Evolutionary conservation across 2,329 filamentous ascomycete species (phyloP).

Genomic region (Fusarium sp.): DNA sequence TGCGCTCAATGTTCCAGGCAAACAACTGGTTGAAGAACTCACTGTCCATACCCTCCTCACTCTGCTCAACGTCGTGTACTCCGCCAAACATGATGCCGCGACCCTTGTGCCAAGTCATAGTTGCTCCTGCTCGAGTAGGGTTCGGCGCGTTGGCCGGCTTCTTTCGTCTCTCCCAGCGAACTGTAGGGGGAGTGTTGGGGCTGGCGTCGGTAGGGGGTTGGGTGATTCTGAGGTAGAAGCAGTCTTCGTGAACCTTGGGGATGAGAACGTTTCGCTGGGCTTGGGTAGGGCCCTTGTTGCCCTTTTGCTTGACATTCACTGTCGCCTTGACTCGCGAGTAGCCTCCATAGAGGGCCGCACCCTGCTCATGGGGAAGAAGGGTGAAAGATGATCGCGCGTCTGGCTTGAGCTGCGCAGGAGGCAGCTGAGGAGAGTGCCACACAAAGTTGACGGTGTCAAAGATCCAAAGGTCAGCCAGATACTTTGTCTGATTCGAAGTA

Average conservation of each 20-base stretch:
- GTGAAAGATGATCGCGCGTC: slow-evolving; percentile 93
- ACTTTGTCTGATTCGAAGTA: slow-evolving; percentile 93
- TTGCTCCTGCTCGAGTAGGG: slow-evolving; percentile 86
- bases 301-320: slow-evolving; percentile 65
- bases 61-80: slow-evolving; percentile 92
- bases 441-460: slow-evolving; percentile 90
- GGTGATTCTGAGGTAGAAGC: slow-evolving; percentile 88
- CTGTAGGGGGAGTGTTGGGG: slow-evolving; percentile 72
- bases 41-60: slow-evolving; percentile 94
- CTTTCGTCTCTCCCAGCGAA: slow-evolving; percentile 95
- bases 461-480: slow-evolving; percentile 92
- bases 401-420: slow-evolving; percentile 85
- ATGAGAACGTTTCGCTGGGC: slow-evolving; percentile 80
- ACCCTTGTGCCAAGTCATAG: slow-evolving; percentile 94
- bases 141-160: slow-evolving; percentile 89
- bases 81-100: slow-evolving; percentile 94
- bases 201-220: slow-evolving; percentile 76
- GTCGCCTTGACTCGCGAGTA: slow-evolving; percentile 91
- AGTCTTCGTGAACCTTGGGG: slow-evolving; percentile 93
- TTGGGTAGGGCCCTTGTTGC: slow-evolving; percentile 68
- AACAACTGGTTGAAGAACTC: slow-evolving; percentile 96
- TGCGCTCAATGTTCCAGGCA: slow-evolving; percentile 95
- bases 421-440: slow-evolving; percentile 83
- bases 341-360: slow-evolving; percentile 90
- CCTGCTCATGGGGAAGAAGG: slow-evolving; percentile 88